Evolutionary conservation across 2,329 filamentous ascomycete genomes (phyloP), one percentile per base, ranked within the genome.

Genomic region (Amauroascus verrucosus): DNA sequence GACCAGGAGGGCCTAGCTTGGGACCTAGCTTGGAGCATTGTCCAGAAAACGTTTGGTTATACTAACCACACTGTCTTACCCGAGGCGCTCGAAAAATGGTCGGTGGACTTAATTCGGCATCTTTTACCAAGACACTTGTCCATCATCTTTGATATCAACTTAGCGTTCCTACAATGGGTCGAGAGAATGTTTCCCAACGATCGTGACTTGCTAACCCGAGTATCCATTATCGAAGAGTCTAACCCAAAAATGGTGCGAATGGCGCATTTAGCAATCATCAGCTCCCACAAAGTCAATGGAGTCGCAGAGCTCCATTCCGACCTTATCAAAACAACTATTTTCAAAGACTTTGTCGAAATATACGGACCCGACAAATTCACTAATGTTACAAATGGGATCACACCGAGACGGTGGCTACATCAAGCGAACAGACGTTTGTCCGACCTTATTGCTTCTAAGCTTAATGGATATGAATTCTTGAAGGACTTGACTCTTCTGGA

Each of bases 241-340:
- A 85, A 94, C 68, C 88, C 90, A 41, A 95, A 97, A 80, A 95
- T 96, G 87, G 84, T 98, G 57, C 86, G 91, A 67, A 98, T 98
- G 93, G 93, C 93, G 1, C 93, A 81, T 70, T 75, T 98, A 49
- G 93, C 93, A 58, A 86, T 97, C 66, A 89, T 98, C 63, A 93
- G 93, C 46, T 97, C 93, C 33, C 93, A 97, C 81, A 98, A 97
- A 76, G 90, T 98, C 75, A 98, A 98, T 62, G 93, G 93, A 68
- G 93, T 98, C 33, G 93, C 93, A 32, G 93, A 98, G 73, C 75
- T 98, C 59, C 93, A 98, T 73, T 98, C 93, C 0, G 93, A 98
- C 67, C 77, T 98, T 55, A 95, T 98, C 76, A 93, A 93, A 76
- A 94, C 90, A 0, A 98, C 93, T n/a, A 95, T 98, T 62, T 97